Base-by-base conservation (phyloP, 2,329 filamentous ascomycete genomes). In the Claviceps quebecensis region DNA sequence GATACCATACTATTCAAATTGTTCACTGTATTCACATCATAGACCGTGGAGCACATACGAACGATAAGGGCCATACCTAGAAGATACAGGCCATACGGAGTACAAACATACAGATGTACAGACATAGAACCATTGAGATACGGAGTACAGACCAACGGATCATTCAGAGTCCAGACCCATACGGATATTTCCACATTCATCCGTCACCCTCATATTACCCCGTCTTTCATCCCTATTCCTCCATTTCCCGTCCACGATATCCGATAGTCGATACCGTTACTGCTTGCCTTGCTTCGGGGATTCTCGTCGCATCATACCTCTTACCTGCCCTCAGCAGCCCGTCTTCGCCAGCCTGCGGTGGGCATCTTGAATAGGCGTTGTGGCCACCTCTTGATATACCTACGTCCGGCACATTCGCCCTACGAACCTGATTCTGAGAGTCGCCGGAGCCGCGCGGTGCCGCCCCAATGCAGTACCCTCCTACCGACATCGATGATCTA, bases 401-500 rank as follows among this genome's bases (percentile, higher is more conserved):
- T n/a, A 29, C 46, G 46, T 16, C 9, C 26, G 46, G 37, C 37
- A 26, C 5, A 7, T 14, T 34, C 11, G 46, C 26, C 9, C 41
- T 23, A 13, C 11, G 5, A 3, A 23, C 13, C 17, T n/a, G 17
- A 43, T 45, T 29, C 17, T 41, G 26, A 39, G n/a, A 40, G 14
- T 29, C 39, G 5, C 40, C 0, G 14, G n/a, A 29, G 41, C 43
- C 50, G 43, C 34, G 40, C 22, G 50, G 34, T 45, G 19, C 57
- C 16, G 57, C 57, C 49, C 47, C 58, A 49, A 62, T 66, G 54
- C 58, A 63, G 16, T 57, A 61, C 39, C 45, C 53, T 23, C 55
- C 53, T 39, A 50, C 48, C 13, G 55, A 56, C 17, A 57, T 63
- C 54, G 59, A 63, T 56, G 56, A 61, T 38, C 60, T 63, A 47